Conservation (phyloP, 73 alveolate species). For the Uronychia setigera region DNA sequence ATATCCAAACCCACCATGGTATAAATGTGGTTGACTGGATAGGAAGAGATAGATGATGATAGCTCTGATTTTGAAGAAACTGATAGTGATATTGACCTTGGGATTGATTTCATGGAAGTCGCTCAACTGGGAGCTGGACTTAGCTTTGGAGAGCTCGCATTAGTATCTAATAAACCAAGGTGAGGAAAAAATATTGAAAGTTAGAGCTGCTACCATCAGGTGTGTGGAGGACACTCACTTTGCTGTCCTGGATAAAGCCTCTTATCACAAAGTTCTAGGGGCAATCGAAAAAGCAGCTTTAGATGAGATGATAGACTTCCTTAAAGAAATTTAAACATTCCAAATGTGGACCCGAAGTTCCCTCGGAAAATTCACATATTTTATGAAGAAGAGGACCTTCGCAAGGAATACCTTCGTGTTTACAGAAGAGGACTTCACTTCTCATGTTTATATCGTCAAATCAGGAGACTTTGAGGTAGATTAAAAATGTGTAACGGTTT, state of each 20-base stretch:
- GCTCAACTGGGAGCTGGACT: slow-evolving; percentile 41
- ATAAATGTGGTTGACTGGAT: too few species aligned
- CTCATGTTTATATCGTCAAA: slow-evolving; percentile 39
- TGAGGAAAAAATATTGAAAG: background rate
- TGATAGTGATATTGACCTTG: too few species aligned
- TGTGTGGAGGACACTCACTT: slow-evolving; percentile 52
- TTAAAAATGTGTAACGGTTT: too few species aligned
- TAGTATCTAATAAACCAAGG: slow-evolving; percentile 68
- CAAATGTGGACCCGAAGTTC: slow-evolving; percentile 35
- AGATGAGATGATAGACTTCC: slow-evolving; percentile 33
- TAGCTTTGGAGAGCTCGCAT: slow-evolving; percentile 84
- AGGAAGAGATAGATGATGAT: too few species aligned
- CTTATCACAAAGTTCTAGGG: slow-evolving; percentile 33
- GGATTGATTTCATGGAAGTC: slow-evolving; percentile 34
- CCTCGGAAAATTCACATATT: slow-evolving; percentile 25
- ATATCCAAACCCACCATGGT: too few species aligned
- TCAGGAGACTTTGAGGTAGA: slow-evolving; percentile 46
- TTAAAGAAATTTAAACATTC: slow-evolving; percentile 20
- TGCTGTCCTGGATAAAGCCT: slow-evolving; percentile 50
- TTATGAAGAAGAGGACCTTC: background rate
- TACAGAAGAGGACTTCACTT: slow-evolving; percentile 45
- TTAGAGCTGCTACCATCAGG: slow-evolving; percentile 63
- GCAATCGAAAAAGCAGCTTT: slow-evolving; percentile 15
- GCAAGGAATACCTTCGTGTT: slow-evolving; percentile 28
- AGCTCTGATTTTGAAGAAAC: too few species aligned